These are phyloP conservation scores for Paramecium bursaria DNA, from an alignment of 73 alveolate species.

Conservation along the genomic window DNA sequence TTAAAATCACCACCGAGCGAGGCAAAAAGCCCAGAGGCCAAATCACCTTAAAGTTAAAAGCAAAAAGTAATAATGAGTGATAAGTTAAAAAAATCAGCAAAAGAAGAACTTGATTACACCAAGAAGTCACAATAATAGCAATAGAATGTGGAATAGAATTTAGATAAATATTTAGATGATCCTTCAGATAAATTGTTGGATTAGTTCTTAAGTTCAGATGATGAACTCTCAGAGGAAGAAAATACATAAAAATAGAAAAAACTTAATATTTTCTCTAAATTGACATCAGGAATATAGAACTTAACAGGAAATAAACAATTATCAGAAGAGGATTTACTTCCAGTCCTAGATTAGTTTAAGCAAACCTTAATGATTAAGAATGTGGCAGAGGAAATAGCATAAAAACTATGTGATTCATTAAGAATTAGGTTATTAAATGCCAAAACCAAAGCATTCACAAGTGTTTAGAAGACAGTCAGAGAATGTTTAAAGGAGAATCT, in stretches of 20 bases:
- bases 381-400: slow-evolving; percentile 95
- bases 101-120: slow-evolving; percentile 30
- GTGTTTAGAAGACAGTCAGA: slow-evolving; percentile 91
- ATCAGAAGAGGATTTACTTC: slow-evolving; percentile 93
- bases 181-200: slow-evolving; percentile 43
- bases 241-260: slow-evolving; percentile 67
- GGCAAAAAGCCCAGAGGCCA: slow-evolving; percentile 22
- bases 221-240: slow-evolving; percentile 73
- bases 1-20: slow-evolving; percentile 26
- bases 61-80: slow-evolving; percentile 20
- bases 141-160: background rate
- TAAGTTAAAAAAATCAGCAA: background rate
- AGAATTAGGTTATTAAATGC: slow-evolving; percentile 85
- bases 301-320: slow-evolving; percentile 83
- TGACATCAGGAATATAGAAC: slow-evolving; percentile 77
- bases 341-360: slow-evolving; percentile 89
- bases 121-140: background rate
- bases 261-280: slow-evolving; percentile 76
- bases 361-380: slow-evolving; percentile 87
- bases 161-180: background rate
- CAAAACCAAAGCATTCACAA: slow-evolving; percentile 93
- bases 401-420: slow-evolving; percentile 86
- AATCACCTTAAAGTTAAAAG: slow-evolving; percentile 59
- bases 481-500: slow-evolving; percentile 88
- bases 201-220: no score